Evolutionary conservation across 2,329 filamentous ascomycete species (phyloP).

Genomic region (Clonostachys rhizophaga): DNA sequence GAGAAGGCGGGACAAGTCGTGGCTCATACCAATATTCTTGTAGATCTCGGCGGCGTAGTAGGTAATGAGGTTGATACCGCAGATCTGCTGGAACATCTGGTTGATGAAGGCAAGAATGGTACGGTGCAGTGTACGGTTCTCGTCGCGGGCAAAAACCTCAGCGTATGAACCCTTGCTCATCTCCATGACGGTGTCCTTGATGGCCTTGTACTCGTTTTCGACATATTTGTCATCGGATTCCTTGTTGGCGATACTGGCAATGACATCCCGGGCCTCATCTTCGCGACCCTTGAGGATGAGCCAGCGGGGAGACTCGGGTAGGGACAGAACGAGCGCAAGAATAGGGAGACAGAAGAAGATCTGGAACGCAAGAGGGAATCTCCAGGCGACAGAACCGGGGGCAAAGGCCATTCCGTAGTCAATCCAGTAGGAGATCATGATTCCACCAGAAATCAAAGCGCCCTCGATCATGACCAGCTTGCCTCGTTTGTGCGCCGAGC

Average conservation of each 20-base stretch:
- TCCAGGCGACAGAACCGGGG: constrained; percentile 36
- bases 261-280: constrained; percentile 40
- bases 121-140: constrained; percentile 53
- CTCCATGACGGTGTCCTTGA: constrained; percentile 66
- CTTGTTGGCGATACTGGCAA: constrained; percentile 48
- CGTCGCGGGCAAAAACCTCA: constrained; percentile 51
- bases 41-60: constrained; percentile 61
- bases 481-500: constrained; percentile 51
- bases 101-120: constrained; percentile 57
- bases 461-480: constrained; percentile 58
- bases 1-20: constrained; percentile 52
- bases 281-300: constrained; percentile 38
- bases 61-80: constrained; percentile 57
- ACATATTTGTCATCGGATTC: constrained; percentile 53
- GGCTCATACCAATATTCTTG: constrained; percentile 44
- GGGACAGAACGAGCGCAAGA: constrained; percentile 41
- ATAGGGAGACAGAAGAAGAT: constrained; percentile 56
- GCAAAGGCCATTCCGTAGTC: constrained; percentile 53
- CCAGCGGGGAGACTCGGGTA: constrained; percentile 50
- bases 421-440: constrained; percentile 57
- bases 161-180: constrained; percentile 55
- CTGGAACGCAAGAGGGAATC: constrained; percentile 53
- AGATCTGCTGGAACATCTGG: constrained; percentile 63
- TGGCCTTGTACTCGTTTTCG: constrained; percentile 51
- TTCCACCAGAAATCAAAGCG: constrained; percentile 50